phyloP scores from a whole-genome alignment of 78 protist genomes.

The Monosiga brevicollis region DNA sequence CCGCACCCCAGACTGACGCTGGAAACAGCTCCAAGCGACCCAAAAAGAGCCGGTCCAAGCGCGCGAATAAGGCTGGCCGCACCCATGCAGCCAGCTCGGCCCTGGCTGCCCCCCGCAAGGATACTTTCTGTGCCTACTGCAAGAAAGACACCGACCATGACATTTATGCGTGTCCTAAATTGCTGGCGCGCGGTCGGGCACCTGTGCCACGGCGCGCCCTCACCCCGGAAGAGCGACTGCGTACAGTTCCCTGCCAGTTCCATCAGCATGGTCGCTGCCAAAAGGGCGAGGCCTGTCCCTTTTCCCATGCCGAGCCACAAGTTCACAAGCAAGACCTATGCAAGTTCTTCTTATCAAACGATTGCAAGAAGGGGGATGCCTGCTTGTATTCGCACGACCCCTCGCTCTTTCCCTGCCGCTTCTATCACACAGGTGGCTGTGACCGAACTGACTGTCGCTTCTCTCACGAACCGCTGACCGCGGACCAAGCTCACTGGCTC shows the following conservation, averaged over 20 bases:
- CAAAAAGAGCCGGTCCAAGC: no score
- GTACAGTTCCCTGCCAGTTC: constrained; percentile 1
- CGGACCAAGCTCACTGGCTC: background rate
- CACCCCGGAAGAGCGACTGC: no score
- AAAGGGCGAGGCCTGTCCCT: background rate
- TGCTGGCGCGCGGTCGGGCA: no score
- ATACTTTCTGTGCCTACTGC: no score
- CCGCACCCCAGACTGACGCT: no score
- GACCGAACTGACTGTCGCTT: background rate
- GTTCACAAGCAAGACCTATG: background rate
- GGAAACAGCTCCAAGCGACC: no score
- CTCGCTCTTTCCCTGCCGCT: background rate
- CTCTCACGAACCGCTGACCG: constrained; percentile 3
- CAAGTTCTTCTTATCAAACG: background rate
- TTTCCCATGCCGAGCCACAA: background rate
- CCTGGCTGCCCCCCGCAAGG: no score
- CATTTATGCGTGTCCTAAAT: no score
- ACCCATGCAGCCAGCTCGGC: no score
- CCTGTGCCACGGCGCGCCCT: no score
- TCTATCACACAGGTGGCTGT: background rate
- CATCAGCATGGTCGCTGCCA: background rate
- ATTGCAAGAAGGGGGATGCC: constrained; percentile 1
- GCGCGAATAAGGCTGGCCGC: no score
- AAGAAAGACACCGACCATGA: no score
- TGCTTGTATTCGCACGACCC: background rate